phyloP scores from a whole-genome alignment of 805 yeast genomes.

The Pichia scutulata region DNA sequence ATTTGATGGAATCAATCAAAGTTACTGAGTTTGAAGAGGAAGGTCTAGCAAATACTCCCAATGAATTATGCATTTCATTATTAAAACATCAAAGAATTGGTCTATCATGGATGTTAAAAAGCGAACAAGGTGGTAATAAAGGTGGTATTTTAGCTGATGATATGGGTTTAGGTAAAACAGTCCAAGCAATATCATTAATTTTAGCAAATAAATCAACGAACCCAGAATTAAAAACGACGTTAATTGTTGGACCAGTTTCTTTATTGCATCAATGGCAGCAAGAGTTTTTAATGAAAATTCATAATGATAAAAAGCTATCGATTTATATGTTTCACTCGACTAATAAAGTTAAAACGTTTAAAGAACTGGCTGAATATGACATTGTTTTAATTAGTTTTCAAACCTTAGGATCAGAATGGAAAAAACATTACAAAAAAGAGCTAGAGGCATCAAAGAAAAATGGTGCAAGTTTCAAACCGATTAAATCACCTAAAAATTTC shows the following conservation, averaged over 20 bases:
- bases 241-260: conserved; percentile 89
- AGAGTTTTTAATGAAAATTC: conserved; percentile 61
- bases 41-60: conserved; percentile 59
- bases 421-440: conserved; percentile 47
- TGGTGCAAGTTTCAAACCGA: background rate
- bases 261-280: conserved; percentile 79
- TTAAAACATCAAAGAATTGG: conserved; percentile 74
- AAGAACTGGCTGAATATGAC: conserved; percentile 49
- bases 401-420: conserved; percentile 69
- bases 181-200: conserved; percentile 58
- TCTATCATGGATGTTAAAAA: conserved; percentile 66
- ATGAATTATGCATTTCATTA: conserved; percentile 40
- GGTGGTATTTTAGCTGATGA: conserved; percentile 78
- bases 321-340: conserved; percentile 57
- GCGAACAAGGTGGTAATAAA: conserved; percentile 50
- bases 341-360: conserved; percentile 36
- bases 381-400: conserved; percentile 75
- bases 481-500: conserved; percentile 30
- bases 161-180: conserved; percentile 78
- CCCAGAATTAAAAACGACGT: conserved; percentile 41
- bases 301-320: conserved; percentile 33
- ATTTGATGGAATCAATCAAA: conserved; percentile 34
- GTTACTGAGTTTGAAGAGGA: conserved; percentile 43
- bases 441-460: conserved; percentile 17
- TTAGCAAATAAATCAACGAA: conserved; percentile 33